These are phyloP conservation scores for Solanum bukasovii DNA, from an alignment of 257 asterid species.

Conservation along the genomic window DNA sequence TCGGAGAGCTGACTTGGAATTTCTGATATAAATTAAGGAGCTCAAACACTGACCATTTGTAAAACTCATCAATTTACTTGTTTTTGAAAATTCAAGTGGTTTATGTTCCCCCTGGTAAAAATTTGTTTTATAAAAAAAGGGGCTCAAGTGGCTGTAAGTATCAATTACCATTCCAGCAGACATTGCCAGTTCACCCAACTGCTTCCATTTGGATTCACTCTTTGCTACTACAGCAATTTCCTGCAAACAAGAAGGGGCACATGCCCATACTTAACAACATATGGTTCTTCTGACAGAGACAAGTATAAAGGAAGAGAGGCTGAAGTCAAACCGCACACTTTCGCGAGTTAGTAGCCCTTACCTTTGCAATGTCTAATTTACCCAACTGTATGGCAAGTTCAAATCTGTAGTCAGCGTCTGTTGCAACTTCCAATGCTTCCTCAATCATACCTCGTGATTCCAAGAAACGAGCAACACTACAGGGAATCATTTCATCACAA, in stretches of 20 bases:
- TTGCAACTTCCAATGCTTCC: conserved; percentile 90
- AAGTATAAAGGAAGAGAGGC: not conserved
- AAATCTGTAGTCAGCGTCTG: conserved; percentile 93
- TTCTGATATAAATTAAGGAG: not conserved
- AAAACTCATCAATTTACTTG: not conserved
- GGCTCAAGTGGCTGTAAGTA: not conserved
- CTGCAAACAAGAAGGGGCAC: conserved; percentile 30
- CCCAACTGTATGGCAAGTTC: conserved; percentile 92
- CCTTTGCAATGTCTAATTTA: conserved; percentile 84
- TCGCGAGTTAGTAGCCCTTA: conserved; percentile 10
- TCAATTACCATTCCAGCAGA: conserved; percentile 78
- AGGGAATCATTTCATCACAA: not conserved
- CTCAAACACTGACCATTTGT: not conserved
- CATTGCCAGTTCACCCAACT: conserved; percentile 95
- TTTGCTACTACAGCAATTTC: conserved; percentile 73
- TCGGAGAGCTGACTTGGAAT: not conserved
- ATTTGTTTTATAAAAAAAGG: not conserved
- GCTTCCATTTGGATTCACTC: conserved; percentile 92
- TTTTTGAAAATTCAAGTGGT: not conserved
- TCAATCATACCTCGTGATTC: conserved; percentile 94
- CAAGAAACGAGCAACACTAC: conserved; percentile 88
- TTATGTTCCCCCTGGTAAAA: not conserved
- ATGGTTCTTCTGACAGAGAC: not conserved
- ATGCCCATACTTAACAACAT: not conserved
- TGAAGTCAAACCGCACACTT: not conserved